Evolutionary conservation across 169 alveolate species (phyloP).

Genomic region (Toxoplasma gondii): DNA sequence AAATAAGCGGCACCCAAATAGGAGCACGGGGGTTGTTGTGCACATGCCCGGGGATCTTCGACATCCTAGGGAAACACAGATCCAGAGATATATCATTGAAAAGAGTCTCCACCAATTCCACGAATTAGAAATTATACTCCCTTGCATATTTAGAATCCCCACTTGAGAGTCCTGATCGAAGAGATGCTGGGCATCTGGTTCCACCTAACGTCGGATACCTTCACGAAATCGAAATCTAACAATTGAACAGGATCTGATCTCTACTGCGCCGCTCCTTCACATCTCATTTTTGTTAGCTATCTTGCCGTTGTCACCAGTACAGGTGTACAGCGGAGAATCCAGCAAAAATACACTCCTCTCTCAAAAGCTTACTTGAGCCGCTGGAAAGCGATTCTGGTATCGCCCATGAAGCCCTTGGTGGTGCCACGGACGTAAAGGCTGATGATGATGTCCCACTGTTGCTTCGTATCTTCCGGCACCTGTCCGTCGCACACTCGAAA

Average conservation of each 20-base stretch:
- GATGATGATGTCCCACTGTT: conserved; percentile 87
- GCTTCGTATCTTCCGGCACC: conserved; percentile 78
- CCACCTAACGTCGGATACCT: too few species aligned
- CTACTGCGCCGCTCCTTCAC: too few species aligned
- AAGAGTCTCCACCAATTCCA: background rate
- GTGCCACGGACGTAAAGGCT: conserved; percentile 75
- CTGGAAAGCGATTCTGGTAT: conserved; percentile 78
- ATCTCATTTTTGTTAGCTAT: too few species aligned
- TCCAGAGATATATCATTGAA: background rate
- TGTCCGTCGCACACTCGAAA: conserved; percentile 40
- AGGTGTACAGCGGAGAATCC: too few species aligned
- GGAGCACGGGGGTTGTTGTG: conserved; percentile 83
- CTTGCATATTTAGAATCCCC: too few species aligned
- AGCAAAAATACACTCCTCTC: too few species aligned
- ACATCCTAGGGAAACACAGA: conserved; percentile 62
- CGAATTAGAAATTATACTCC: too few species aligned
- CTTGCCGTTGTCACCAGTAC: too few species aligned
- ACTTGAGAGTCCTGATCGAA: too few species aligned
- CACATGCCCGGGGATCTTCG: conserved; percentile 78
- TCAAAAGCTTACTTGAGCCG: conserved; percentile 57
- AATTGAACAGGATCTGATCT: too few species aligned
- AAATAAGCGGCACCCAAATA: conserved; percentile 84
- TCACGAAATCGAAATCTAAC: too few species aligned
- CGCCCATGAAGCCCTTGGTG: conserved; percentile 51
- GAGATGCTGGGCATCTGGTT: too few species aligned